Evolutionary conservation across 331 rosid genomes (phyloP).

Genomic region (Quercus lobata): DNA sequence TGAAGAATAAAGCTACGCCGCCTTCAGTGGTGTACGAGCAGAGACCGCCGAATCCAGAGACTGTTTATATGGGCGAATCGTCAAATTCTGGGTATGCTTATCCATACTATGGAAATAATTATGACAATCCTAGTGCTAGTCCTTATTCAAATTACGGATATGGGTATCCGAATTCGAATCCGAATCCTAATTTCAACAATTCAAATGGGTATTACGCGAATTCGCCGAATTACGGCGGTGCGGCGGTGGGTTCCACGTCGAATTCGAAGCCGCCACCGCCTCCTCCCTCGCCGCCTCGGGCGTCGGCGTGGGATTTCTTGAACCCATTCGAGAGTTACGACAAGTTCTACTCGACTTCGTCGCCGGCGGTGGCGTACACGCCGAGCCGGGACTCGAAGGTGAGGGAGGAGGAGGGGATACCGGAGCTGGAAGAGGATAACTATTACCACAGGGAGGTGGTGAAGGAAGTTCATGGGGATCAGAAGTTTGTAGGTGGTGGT

Average conservation of each 20-base stretch:
- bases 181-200: constrained; percentile 18
- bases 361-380: constrained; percentile 21
- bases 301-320: constrained; percentile 74
- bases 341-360: constrained; percentile 16
- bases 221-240: constrained; percentile 20
- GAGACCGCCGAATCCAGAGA: constrained; percentile 44
- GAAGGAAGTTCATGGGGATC: constrained; percentile 70
- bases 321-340: constrained; percentile 54
- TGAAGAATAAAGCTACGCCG: constrained; percentile 58
- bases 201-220: constrained; percentile 35
- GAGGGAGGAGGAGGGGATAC: constrained; percentile 93
- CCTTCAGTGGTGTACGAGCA: constrained; percentile 66
- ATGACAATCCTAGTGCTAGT: constrained; percentile 7
- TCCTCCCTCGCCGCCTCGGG: constrained; percentile 77
- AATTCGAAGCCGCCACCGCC: constrained; percentile 58
- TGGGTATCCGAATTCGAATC: not conserved
- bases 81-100: constrained; percentile 38
- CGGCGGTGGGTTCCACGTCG: constrained; percentile 22
- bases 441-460: constrained; percentile 68
- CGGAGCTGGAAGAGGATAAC: constrained; percentile 82
- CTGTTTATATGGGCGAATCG: constrained; percentile 56
- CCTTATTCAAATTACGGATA: constrained; percentile 20
- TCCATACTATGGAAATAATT: constrained; percentile 17
- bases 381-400: constrained; percentile 80
- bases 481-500: constrained; percentile 34